These are phyloP conservation scores for Blastobotrys peoriensis DNA, from an alignment of 805 yeast genomes.

Conservation along the genomic window DNA sequence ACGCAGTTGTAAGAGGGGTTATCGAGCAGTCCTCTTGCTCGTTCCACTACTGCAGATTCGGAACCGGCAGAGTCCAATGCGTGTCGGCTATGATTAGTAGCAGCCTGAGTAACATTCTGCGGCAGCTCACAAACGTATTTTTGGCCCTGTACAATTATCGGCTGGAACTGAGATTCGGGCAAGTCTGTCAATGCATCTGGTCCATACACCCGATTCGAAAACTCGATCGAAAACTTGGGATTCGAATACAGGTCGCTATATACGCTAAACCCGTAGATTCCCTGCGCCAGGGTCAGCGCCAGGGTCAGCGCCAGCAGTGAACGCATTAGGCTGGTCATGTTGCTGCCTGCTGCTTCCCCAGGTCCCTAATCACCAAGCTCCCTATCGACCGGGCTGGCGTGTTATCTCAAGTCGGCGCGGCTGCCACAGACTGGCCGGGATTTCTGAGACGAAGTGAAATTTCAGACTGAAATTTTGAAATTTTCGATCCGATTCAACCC, in stretches of 20 bases:
- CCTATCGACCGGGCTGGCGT: no score
- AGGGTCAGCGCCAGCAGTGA: not conserved
- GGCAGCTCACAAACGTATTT: constrained; percentile 21
- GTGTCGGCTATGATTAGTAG: no score
- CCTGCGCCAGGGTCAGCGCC: not conserved
- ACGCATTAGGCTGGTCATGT: not conserved
- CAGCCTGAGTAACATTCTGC: not conserved
- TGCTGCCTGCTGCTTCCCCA: no score
- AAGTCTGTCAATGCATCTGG: not conserved
- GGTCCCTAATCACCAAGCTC: no score
- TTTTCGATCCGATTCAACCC: not conserved
- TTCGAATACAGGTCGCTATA: constrained; percentile 1
- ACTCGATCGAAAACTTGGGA: not conserved
- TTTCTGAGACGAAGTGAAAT: no score
- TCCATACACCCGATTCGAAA: not conserved
- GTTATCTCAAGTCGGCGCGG: no score
- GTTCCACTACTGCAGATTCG: constrained; percentile 3
- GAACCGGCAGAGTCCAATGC: not conserved
- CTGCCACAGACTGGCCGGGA: no score
- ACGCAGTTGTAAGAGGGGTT: constrained; percentile 23
- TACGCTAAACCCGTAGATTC: not conserved
- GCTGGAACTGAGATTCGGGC: not conserved
- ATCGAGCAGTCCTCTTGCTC: constrained; percentile 15
- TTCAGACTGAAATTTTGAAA: not conserved
- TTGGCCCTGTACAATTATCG: not conserved